These are phyloP conservation scores for Rubia peregrina DNA, from an alignment of 305 asterid species.

Conservation along the genomic window DNA sequence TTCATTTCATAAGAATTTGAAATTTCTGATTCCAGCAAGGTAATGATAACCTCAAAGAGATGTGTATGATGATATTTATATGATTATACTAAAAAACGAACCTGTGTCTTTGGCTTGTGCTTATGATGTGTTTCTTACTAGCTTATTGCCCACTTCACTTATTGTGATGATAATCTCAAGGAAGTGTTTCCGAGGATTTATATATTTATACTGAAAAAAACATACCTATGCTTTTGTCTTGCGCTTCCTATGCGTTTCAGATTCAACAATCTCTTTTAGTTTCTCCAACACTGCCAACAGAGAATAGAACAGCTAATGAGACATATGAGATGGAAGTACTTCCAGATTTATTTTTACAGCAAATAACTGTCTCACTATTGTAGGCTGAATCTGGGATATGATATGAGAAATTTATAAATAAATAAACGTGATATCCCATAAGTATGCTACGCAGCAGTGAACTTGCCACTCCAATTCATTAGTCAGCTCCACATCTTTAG, in stretches of 20 bases:
- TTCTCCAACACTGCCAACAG: conserved; percentile 58
- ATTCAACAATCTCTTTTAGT: conserved; percentile 52
- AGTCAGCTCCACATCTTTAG: neutral
- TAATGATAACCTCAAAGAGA: neutral
- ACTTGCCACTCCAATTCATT: neutral
- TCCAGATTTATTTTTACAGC: neutral
- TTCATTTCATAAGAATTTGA: neutral
- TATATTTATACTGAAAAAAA: neutral
- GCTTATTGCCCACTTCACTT: neutral
- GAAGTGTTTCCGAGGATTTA: neutral
- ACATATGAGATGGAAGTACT: neutral
- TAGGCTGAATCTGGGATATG: neutral
- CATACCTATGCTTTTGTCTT: conserved; percentile 18
- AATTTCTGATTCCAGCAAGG: neutral
- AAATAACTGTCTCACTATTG: neutral
- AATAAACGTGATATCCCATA: neutral
- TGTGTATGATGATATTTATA: too few species aligned
- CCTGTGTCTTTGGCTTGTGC: too few species aligned
- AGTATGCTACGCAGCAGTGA: neutral
- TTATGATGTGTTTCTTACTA: neutral
- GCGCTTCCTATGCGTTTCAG: conserved; percentile 45
- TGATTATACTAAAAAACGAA: too few species aligned
- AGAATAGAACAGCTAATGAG: conserved; percentile 1
- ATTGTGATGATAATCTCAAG: neutral
- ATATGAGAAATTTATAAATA: neutral